Evolutionary conservation across 306 rosid species (phyloP).

Genomic region (Senna siamea): DNA sequence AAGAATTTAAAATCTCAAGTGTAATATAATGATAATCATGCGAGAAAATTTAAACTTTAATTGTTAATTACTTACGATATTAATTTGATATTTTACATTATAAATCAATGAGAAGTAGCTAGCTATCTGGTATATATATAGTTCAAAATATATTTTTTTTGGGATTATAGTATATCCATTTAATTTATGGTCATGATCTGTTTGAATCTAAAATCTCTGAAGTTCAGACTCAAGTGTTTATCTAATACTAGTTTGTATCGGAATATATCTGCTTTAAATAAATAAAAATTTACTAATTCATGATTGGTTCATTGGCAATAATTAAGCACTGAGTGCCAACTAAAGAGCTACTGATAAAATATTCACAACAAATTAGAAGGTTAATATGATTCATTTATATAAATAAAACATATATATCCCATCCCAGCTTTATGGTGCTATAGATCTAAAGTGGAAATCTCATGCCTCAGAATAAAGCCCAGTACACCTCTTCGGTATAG

Average conservation of each 20-base stretch:
- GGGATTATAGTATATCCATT: no score
- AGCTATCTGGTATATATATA: no score
- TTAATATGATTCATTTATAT: not conserved
- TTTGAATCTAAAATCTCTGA: not conserved
- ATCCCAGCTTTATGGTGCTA: no score
- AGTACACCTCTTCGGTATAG: not conserved
- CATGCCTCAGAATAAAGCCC: not conserved
- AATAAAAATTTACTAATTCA: not conserved
- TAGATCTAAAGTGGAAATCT: no score
- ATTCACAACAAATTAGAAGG: not conserved
- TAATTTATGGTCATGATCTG: not conserved
- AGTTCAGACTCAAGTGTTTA: not conserved
- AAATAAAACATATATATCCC: no score
- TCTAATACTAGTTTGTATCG: not conserved
- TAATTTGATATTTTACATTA: no score
- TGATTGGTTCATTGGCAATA: conserved; percentile 5
- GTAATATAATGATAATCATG: no score
- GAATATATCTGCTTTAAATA: not conserved
- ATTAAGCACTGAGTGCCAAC: conserved; percentile 17
- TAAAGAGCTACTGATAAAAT: not conserved
- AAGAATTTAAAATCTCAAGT: no score
- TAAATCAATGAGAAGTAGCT: no score
- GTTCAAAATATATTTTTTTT: no score
- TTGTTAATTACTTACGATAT: no score
- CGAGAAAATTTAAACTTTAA: no score